These are phyloP conservation scores for Tremellales sp. DNA, from an alignment of 1,284 basidiomycete genomes.

Conservation along the genomic window DNA sequence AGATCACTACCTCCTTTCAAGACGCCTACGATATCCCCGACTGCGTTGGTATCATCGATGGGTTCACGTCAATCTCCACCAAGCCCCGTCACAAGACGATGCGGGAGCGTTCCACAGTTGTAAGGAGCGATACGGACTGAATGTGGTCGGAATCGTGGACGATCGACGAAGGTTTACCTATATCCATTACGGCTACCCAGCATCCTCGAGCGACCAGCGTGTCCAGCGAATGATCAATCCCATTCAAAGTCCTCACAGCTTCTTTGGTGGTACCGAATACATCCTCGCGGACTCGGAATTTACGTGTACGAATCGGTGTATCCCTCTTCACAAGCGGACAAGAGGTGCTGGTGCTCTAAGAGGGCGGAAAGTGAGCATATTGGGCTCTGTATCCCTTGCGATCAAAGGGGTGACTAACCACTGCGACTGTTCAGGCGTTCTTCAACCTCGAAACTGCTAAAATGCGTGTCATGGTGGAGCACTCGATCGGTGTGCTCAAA, in stretches of 20 bases:
- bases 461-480: background rate
- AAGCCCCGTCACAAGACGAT: conserved; percentile 1
- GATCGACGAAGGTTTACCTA: background rate
- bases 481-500: background rate
- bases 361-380: background rate
- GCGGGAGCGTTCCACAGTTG: conserved; percentile 1
- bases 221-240: background rate
- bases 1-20: background rate
- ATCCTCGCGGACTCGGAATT: background rate
- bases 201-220: background rate
- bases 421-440: background rate
- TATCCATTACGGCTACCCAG: background rate
- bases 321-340: background rate
- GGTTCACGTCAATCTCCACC: conserved; percentile 2
- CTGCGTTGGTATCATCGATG: conserved; percentile 4
- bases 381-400: background rate
- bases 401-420: background rate
- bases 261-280: background rate
- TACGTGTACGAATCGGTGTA: background rate
- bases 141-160: conserved; percentile 1
- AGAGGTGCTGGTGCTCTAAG: background rate
- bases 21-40: background rate
- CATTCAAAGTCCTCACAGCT: background rate
- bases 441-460: background rate
- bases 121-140: conserved; percentile 3